Base-by-base conservation (phyloP, 2,329 filamentous ascomycete genomes). In the Passalora sequoiae region DNA sequence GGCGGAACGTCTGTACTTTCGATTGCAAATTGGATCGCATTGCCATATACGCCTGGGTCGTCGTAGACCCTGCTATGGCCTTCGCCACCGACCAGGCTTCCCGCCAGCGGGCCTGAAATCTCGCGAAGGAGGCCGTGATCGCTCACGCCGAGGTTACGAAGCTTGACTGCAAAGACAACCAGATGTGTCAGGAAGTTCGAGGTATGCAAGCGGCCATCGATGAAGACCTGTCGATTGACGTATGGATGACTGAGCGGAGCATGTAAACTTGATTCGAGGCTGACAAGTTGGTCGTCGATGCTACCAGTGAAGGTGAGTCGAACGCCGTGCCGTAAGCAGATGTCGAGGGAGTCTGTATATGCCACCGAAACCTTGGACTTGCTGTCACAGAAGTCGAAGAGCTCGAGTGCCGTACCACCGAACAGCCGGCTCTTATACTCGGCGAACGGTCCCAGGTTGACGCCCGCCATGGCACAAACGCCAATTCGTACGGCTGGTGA, bases 241-340 rank as follows among this genome's bases (percentile, higher is more conserved):
- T 96, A 89, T 0, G 92, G 92, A 59, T 98, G 92, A 15, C 80
- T 81, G 3, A 89, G 81, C 0, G 85, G 85, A 0, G 87, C 84
- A 65, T 94, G 94, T 0, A 92, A 80, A 12, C 91, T 89, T 2
- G 89, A 96, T 73, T 96, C 91, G 61, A 98, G 73, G 3, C 89
- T 91, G 10, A 98, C 89, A 2, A 98, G 74, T 65, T 98, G 92
- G 65, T 98, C 92, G 63, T 98, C 92, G 39, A 98, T 94, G 65
- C 89, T 96, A 41, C 91, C 91, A 46, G 94, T 76, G 62, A 89
- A 96, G 0, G 89, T 85, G 37, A 97, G 79, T 29, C 87, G 80
- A 10, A 86, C 86, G 9, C 89, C 89, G 57, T 87, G 84, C 12
- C 82, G 76, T 5, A 98, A 71, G 1, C 84, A 83, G 7, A 78